Base-by-base conservation (phyloP, 1,284 basidiomycete species). In the Microstroma glucosiphilum region DNA sequence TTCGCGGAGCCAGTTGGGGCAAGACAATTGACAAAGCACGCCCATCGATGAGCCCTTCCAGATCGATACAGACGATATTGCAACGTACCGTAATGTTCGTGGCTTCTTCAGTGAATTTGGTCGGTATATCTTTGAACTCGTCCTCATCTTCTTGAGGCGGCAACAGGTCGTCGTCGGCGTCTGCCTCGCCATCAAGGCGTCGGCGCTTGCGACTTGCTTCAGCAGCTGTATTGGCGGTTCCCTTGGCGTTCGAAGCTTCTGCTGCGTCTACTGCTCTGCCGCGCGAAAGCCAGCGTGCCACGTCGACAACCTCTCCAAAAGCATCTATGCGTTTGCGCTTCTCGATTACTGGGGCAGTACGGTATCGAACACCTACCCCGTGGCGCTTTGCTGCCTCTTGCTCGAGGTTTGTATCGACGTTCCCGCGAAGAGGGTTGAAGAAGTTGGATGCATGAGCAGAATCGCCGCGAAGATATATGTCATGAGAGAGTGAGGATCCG, bases 301-400 rank as follows among this genome's bases (percentile, higher is more conserved):
- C 88, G 80, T 98, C 94, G 54, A 97, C 83, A 6, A 88, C 89
- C 82, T 99, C 96, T 1, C 96, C 96, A 79, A 92, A 99, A 67
- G 90, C 89, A 79, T 99, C 96, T 17, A 98, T 89, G 69, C 88
- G 84, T 67, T 91, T 83, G 74, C 90, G 92, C 78, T 91, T 88
- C 81, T 98, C 94, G 43, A 96, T 86, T 72, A 92, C 92, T 0
- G 96, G 96, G 81, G 97, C 98, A 90, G 97, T 96, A 69, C 96
- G 85, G 80, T 90, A 97, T 49, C 94, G 85, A 87, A 89, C 46
- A 83, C 83, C 60, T 83, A 86, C 41, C 85, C 83, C 68, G 82
- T 87, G 80, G 2, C 63, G 60, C 55, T 62, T 66, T 7, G 12
- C 8, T 2, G 37, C 56, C 12, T 54, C 51, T 19, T 21, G 51